Percentiles rank a stretch among this genome's conserved stretches.
Conservation (phyloP, 2,329 filamentous ascomycete species). For the Talaromyces pinophilus region DNA sequence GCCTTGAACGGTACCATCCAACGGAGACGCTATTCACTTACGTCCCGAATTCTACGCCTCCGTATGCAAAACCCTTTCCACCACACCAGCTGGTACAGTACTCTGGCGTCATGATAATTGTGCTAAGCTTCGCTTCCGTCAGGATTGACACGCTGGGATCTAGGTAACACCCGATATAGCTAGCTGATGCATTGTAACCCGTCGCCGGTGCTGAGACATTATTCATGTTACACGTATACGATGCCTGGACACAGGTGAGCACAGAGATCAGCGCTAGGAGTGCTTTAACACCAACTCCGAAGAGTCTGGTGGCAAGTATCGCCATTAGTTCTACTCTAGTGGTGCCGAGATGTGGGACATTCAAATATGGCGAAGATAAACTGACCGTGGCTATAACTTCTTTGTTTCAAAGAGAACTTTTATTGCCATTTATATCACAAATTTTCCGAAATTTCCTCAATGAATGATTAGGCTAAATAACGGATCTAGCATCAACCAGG, state of each 20-base stretch:
- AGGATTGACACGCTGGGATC: slow-evolving; percentile 1
- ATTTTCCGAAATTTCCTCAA: background rate
- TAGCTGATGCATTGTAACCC: background rate
- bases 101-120: slow-evolving; percentile 11
- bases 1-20: background rate
- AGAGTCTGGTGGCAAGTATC: background rate
- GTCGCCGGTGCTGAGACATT: background rate
- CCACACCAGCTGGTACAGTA: slow-evolving; percentile 10
- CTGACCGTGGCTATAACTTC: background rate
- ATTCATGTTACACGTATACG: background rate
- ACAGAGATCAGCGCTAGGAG: background rate
- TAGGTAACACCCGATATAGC: slow-evolving; percentile 4
- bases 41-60: slow-evolving; percentile 7
- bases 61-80: background rate
- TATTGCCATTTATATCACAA: background rate
- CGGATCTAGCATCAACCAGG: background rate
- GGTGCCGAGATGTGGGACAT: background rate
- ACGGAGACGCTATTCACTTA: background rate
- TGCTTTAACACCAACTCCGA: background rate
- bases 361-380: background rate
- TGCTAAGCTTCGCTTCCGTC: background rate
- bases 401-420: background rate
- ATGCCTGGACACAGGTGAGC: background rate
- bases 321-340: background rate
- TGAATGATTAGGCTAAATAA: slow-evolving; percentile 4